Base-by-base conservation (phyloP, 1,284 basidiomycete genomes). In the Microbotryum saponariae region DNA sequence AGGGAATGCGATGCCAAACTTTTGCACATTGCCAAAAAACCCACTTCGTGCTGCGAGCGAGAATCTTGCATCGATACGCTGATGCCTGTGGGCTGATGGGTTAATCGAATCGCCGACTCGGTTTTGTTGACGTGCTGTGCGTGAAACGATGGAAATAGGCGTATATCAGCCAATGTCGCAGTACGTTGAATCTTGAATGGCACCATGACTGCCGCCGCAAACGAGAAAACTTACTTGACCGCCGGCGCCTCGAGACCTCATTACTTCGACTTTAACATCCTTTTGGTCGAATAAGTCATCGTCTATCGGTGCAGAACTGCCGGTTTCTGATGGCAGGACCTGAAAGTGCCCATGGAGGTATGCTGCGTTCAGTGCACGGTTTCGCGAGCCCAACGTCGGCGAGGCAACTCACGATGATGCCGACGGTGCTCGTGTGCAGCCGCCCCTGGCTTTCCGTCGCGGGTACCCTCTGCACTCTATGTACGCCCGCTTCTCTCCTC, bases 1-100 rank as follows among this genome's bases (percentile, higher is more conserved):
- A 42, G 12, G 37, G 27, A 27, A 27, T 27, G 27, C 37, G 12
- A 42, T 42, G 37, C 16, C 37, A 16, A 42, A 3, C 37, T 12
- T 42, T 42, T 6, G 18, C 29, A 47, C 23, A 31, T 25, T 27
- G 52, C 6, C 48, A 23, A 25, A 25, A 27, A 3, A 69, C 78
- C 14, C 63, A 89, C 89, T 78, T 90, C 88, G 74, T 98, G 94
- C 74, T 98, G 94, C 72, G 88, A 91, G 10, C 96, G 83, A 66
- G 93, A 92, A 71, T 99, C 94, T 78, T 98, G 96, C 91, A 97
- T 97, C 4, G 91, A 93, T 10, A 98, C 96, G 0, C 86, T 88
- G 60, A 97, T 89, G 0, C 93, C 92, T 1, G 91, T 90, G 0
- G 96, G 94, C 16, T 89, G 77, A 71, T 98, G 96, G 0, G 92